Base-by-base conservation (phyloP, 257 asterid genomes). In the Pogostemon cablin region DNA sequence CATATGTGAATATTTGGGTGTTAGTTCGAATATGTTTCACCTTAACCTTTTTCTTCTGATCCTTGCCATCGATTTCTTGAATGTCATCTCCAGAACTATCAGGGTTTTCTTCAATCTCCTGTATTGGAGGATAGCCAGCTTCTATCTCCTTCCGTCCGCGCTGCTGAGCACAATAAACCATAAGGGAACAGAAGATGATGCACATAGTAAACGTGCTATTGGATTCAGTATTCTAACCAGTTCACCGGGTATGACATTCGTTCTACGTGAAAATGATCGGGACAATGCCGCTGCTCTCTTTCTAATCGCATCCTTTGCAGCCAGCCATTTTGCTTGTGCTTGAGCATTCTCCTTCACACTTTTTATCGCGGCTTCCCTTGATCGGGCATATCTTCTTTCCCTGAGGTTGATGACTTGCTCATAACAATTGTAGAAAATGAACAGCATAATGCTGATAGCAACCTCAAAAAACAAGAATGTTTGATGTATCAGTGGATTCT, bases 321-420 rank as follows among this genome's bases (percentile, higher is more conserved):
- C 77, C 73, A 79, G 62, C 98, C 98, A 92, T 73, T 75, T 85
- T 60, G 86, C 87, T 63, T 82, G 90, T 56, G 96, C 96, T 75
- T 85, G 96, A 49, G 72, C 88, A 34, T 81, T 87, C 68, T 87
- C 88, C 85, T 81, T 82, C 12, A 84, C 88, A 57, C 85, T 90
- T 78, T 85, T 87, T 57, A 84, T 95, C 9, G 95, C 97, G 57
- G 83, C 93, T 81, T 88, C 96, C 81, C 97, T 87, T 62, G 97
- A 88, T 74, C 87, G 86, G 54, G 97, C 84, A 17, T 77, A 85
- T 80, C 95, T 85, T 77, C 84, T 82, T 75, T 81, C 92, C 56
- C 83, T 85, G 39, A 81, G 75, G 66, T 75, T 73, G 72, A 84
- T 84, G 53, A 88, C 83, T 80, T 82, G 84, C 78, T 84, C 97